Percentiles rank a stretch among this genome's conserved stretches.
Evolutionary conservation across 2,329 filamentous ascomycete species (phyloP).

Genomic region (Xylaria sp.): DNA sequence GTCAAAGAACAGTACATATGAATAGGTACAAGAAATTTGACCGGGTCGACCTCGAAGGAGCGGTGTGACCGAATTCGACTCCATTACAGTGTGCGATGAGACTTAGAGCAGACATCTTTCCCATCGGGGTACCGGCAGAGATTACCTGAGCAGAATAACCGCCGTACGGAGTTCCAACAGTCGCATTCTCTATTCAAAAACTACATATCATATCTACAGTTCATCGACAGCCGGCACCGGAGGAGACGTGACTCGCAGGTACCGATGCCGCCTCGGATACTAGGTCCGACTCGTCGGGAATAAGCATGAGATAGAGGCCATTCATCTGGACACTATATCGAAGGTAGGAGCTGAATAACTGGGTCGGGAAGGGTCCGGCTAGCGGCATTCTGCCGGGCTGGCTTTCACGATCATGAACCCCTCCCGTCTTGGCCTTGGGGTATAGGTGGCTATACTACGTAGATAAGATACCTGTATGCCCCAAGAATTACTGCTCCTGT

Average conservation of each 20-base stretch:
- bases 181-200: background rate
- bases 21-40: background rate
- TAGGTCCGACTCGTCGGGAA: constrained; percentile 32
- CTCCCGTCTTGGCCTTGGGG: constrained; percentile 10
- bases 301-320: constrained; percentile 31
- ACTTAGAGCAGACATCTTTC: background rate
- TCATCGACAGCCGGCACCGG: constrained; percentile 42
- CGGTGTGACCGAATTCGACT: background rate
- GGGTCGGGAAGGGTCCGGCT: constrained; percentile 17
- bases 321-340: background rate
- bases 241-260: constrained; percentile 32
- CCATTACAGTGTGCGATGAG: constrained; percentile 5
- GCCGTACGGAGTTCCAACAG: background rate
- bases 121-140: background rate
- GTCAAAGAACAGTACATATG: background rate
- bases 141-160: background rate
- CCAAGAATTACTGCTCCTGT: too few relatives aligned
- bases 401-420: background rate
- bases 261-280: constrained; percentile 41
- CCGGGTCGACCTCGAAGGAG: background rate
- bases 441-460: background rate
- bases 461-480: too few relatives aligned
- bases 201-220: constrained; percentile 10
- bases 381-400: constrained; percentile 13
- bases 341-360: constrained; percentile 4